Percentiles rank a stretch among this genome's conserved stretches.
Evolutionary conservation across 345 rosid genomes (phyloP).

Genomic region (Garcia nutans): DNA sequence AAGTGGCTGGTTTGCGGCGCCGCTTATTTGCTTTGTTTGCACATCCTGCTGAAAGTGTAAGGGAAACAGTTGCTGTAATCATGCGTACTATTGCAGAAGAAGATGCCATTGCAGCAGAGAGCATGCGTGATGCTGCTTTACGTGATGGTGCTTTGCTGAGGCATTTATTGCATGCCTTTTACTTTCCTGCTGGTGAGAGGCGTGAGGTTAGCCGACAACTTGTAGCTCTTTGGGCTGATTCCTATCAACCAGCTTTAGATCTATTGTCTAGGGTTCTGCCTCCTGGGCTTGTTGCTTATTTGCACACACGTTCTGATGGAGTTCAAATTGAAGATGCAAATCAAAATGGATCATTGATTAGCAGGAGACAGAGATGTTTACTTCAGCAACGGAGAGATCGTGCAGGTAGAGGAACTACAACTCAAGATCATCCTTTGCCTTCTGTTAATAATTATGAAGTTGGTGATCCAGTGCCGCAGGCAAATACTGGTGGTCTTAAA

Average conservation of each 20-base stretch:
- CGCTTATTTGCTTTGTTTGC: conserved; percentile 97
- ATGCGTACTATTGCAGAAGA: conserved; percentile 99
- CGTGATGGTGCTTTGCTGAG: conserved; percentile 98
- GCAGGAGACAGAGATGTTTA: conserved; percentile 77
- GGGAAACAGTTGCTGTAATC: conserved; percentile 93
- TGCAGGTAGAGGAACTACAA: conserved; percentile 47
- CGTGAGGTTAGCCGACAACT: conserved; percentile 97
- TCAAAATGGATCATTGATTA: conserved; percentile 70
- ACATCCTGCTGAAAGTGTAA: conserved; percentile 97
- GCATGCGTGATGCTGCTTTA: conserved; percentile 98
- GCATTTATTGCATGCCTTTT: conserved; percentile 91
- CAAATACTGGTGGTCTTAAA: conserved; percentile 37
- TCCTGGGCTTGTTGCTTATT: conserved; percentile 99
- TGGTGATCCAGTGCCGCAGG: conserved; percentile 51
- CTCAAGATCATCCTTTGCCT: conserved; percentile 62
- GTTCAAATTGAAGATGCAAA: conserved; percentile 48
- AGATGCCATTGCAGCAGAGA: conserved; percentile 99
- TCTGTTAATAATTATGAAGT: conserved; percentile 53
- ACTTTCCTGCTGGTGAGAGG: conserved; percentile 85
- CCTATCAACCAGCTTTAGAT: conserved; percentile 93
- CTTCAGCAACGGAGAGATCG: conserved; percentile 92
- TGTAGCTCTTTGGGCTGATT: conserved; percentile 99
- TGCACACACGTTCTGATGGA: conserved; percentile 83
- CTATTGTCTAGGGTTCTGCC: conserved; percentile 89
- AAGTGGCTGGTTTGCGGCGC: conserved; percentile 92